phyloP scores from a whole-genome alignment of 2,329 filamentous ascomycete genomes.

The Alternaria sp. region DNA sequence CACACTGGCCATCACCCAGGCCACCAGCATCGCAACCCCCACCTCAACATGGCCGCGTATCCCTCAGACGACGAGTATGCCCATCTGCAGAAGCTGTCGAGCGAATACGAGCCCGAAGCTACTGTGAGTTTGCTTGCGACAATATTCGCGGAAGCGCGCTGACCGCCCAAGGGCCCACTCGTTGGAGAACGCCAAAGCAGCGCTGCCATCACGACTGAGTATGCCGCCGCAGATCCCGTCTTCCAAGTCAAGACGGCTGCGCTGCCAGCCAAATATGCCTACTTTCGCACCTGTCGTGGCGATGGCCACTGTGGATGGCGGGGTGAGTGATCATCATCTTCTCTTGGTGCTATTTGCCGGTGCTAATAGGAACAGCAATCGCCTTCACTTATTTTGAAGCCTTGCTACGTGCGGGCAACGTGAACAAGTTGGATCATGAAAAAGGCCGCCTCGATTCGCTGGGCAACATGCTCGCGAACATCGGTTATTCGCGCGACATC shows the following conservation, averaged over 20 bases:
- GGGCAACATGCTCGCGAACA: conserved; percentile 72
- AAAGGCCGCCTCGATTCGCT: conserved; percentile 75
- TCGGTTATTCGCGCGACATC: conserved; percentile 73
- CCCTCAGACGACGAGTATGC: conserved; percentile 65
- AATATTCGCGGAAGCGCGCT: conserved; percentile 21
- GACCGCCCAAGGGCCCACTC: conserved; percentile 73
- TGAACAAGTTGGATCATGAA: conserved; percentile 73
- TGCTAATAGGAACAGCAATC: conserved; percentile 70
- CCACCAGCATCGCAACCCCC: conserved; percentile 36
- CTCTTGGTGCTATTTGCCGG: conserved; percentile 8
- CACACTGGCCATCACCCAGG: conserved; percentile 44
- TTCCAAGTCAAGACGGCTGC: conserved; percentile 88
- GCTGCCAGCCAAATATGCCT: conserved; percentile 82
- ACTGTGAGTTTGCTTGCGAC: conserved; percentile 57
- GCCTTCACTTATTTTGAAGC: conserved; percentile 94
- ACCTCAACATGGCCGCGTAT: conserved; percentile 51
- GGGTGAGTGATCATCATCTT: conserved; percentile 68
- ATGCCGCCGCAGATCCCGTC: conserved; percentile 84
- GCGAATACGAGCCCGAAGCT: conserved; percentile 66
- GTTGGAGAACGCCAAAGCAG: conserved; percentile 82
- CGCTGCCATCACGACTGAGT: conserved; percentile 81
- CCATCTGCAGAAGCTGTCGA: conserved; percentile 69
- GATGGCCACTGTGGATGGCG: conserved; percentile 98
- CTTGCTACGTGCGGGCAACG: conserved; percentile 73
- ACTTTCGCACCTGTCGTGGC: conserved; percentile 86